Conservation (phyloP, 2,329 filamentous ascomycete genomes). For the Ophiostoma sp. region DNA sequence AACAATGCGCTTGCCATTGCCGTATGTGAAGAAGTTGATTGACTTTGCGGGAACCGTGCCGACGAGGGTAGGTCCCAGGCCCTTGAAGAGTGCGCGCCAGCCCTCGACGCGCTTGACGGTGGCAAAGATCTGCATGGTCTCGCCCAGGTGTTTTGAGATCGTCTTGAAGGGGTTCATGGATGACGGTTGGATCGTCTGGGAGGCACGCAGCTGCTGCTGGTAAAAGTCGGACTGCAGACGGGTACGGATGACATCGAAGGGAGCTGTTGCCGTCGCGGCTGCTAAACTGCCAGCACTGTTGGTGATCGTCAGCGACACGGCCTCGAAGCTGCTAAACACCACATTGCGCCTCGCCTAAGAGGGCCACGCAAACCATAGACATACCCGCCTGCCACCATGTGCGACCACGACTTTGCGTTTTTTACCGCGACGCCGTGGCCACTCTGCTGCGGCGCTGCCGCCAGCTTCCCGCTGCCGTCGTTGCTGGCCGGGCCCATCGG, state of each 20-base stretch:
- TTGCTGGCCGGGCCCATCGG: not conserved
- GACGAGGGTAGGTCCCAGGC: constrained; percentile 80
- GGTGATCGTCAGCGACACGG: not conserved
- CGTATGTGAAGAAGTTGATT: constrained; percentile 93
- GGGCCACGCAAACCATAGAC: constrained; percentile 27
- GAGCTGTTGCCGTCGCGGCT: constrained; percentile 84
- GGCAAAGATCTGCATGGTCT: constrained; percentile 79
- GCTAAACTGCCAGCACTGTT: constrained; percentile 80
- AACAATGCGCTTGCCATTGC: constrained; percentile 81
- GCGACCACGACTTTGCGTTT: constrained; percentile 74
- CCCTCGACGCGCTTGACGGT: constrained; percentile 78
- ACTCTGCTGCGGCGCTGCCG: not conserved
- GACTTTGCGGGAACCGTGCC: constrained; percentile 84
- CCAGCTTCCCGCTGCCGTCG: not conserved
- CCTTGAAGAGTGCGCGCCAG: constrained; percentile 84
- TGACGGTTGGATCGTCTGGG: constrained; percentile 46
- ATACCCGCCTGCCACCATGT: constrained; percentile 87
- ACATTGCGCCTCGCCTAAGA: not conserved
- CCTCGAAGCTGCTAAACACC: not conserved
- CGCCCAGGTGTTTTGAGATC: constrained; percentile 67
- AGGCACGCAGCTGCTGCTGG: constrained; percentile 69
- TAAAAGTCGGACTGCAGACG: constrained; percentile 93
- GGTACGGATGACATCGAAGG: constrained; percentile 90
- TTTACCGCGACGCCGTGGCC: constrained; percentile 32
- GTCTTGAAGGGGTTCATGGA: constrained; percentile 56